Percentiles rank a stretch among this genome's conserved stretches.
These are phyloP conservation scores for Gossypium aridum DNA, from an alignment of 441 rosid genomes.

Conservation along the genomic window DNA sequence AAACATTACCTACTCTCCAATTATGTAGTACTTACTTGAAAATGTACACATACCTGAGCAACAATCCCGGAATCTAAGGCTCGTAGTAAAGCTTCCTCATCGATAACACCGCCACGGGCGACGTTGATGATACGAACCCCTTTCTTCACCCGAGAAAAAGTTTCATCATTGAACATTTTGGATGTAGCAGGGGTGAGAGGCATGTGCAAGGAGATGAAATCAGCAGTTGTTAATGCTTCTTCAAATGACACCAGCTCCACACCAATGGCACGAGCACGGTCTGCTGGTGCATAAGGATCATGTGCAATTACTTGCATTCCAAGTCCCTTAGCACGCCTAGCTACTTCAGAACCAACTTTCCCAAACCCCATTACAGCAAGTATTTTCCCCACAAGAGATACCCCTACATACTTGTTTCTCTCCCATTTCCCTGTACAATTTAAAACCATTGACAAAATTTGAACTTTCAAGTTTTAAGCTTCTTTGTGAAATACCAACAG, in stretches of 20 bases:
- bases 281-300: conserved; percentile 65
- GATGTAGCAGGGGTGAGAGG: conserved; percentile 59
- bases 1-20: not conserved
- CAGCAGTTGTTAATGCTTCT: conserved; percentile 46
- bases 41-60: conserved; percentile 35
- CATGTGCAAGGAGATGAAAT: conserved; percentile 60
- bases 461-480: not conserved
- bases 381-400: conserved; percentile 61
- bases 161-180: conserved; percentile 47
- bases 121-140: conserved; percentile 62
- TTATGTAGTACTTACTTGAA: not conserved
- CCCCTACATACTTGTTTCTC: conserved; percentile 54
- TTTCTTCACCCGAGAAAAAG: conserved; percentile 51
- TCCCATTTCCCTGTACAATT: conserved; percentile 48
- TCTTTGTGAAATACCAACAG: not conserved
- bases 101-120: conserved; percentile 76
- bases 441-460: not conserved
- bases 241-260: conserved; percentile 50
- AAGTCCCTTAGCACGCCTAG: conserved; percentile 56
- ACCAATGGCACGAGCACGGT: conserved; percentile 55
- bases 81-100: conserved; percentile 54
- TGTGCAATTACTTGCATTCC: conserved; percentile 60
- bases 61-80: conserved; percentile 51
- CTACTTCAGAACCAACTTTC: conserved; percentile 71
- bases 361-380: conserved; percentile 70